phyloP scores from a whole-genome alignment of 2,329 filamentous ascomycete genomes.

The Diaporthe nobilis region DNA sequence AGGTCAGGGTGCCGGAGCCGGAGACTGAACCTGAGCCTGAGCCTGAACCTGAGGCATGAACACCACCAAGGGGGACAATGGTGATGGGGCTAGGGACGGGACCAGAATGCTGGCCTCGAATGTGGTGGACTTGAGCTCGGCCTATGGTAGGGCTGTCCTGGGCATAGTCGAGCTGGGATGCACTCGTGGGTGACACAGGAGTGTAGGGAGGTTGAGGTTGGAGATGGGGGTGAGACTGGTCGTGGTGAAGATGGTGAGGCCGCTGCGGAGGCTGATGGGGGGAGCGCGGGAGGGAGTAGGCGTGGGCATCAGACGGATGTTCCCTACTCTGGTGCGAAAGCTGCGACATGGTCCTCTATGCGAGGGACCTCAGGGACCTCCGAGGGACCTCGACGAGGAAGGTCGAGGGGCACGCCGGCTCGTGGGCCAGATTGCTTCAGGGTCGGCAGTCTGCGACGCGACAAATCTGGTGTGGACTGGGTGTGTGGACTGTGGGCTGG shows the following conservation, averaged over 20 bases:
- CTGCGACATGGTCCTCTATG: slow-evolving; percentile 68
- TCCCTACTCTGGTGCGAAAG: slow-evolving; percentile 63
- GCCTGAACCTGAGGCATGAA: slow-evolving; percentile 42
- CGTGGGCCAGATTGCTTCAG: slow-evolving; percentile 34
- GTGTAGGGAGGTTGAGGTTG: slow-evolving; percentile 41
- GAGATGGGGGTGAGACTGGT: slow-evolving; percentile 38
- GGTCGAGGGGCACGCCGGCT: slow-evolving; percentile 30
- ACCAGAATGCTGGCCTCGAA: slow-evolving; percentile 31
- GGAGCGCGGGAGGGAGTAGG: slow-evolving; percentile 30
- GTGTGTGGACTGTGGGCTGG: slow-evolving; percentile 21
- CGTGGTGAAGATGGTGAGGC: slow-evolving; percentile 23
- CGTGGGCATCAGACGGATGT: slow-evolving; percentile 53
- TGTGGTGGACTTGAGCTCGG: slow-evolving; percentile 48
- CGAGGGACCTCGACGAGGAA: slow-evolving; percentile 14
- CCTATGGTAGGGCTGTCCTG: slow-evolving; percentile 65
- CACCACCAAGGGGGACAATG: slow-evolving; percentile 47
- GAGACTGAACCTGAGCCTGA: slow-evolving; percentile 24
- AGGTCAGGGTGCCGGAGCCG: slow-evolving; percentile 32
- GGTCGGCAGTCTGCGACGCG: slow-evolving; percentile 28
- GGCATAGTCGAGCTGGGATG: slow-evolving; percentile 45
- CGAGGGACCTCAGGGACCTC: slow-evolving; percentile 42
- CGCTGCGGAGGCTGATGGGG: background rate
- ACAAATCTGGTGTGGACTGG: slow-evolving; percentile 28
- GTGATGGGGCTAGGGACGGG: slow-evolving; percentile 45
- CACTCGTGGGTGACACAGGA: slow-evolving; percentile 37